Base-by-base conservation (phyloP, 73 alveolate species). In the Paramecium bursaria region DNA sequence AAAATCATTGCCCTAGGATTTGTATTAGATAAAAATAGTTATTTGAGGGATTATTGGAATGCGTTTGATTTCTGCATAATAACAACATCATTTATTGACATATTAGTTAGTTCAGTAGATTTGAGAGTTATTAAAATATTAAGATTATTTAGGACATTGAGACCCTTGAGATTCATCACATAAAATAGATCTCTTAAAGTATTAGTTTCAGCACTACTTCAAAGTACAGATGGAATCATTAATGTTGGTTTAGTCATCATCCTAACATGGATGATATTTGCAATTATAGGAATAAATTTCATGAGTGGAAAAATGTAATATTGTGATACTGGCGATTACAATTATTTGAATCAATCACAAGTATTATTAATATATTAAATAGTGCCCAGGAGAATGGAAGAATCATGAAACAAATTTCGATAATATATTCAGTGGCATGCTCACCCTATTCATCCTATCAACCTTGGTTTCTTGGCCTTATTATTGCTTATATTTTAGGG, bases 21-120 rank as follows among this genome's bases (percentile, higher is more conserved):
- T 52, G 86, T 91, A 22, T 57, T 93, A 46, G 97, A 92, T 75
- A 95, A 93, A 23, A 67, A 88, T 1, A 75, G 97, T 46, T 97
- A 97, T 86, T 86, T 97, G 42, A 76, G 95, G 61, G 99, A 95
- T 87, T 89, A 91, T 49, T 97, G 99, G 98, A 92, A 93, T 87
- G 57, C 85, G 73, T 80, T 97, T 15, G 99, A 97, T 90, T 95
- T 95, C 87, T 89, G 94, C 74, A 93, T 97, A 50, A 98, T 95
- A 25, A 48, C 90, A 27, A 88, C 96, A 46, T 91, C 97, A 19
- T 48, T 97, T 1, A 75, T 95, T 35, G 99, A 97, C 85, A 46
- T 93, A 0, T 48, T 77, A 7, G 61, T 94, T 15, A 73, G 91
- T 27, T 86, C 80, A 3, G 91, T 90, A 17, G 93, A 95, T 85